Percentiles rank a stretch among this genome's conserved stretches.
These are phyloP conservation scores for Kuraishia capsulata DNA, from an alignment of 805 yeast genomes.

Conservation along the genomic window DNA sequence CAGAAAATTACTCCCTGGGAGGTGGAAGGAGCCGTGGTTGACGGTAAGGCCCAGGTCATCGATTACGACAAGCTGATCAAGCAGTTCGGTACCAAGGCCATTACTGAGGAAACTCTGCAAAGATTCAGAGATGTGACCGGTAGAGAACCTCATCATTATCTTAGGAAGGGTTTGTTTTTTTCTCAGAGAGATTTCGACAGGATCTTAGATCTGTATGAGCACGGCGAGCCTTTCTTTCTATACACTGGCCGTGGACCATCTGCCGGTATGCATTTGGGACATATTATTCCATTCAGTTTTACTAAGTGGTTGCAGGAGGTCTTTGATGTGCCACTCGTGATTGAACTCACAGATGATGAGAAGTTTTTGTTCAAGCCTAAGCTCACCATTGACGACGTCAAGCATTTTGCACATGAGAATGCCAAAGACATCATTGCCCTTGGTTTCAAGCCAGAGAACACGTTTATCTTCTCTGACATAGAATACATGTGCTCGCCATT, in stretches of 20 bases:
- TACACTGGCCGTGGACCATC: conserved; percentile 98
- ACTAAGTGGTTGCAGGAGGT: conserved; percentile 98
- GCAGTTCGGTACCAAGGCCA: conserved; percentile 78
- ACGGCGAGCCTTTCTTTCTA: conserved; percentile 89
- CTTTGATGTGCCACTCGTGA: conserved; percentile 89
- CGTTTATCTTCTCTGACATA: conserved; percentile 90
- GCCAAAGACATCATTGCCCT: conserved; percentile 90
- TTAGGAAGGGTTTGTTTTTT: conserved; percentile 87
- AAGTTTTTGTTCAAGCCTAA: conserved; percentile 91
- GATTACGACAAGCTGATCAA: conserved; percentile 83
- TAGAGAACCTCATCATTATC: conserved; percentile 79
- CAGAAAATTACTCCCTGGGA: conserved; percentile 94
- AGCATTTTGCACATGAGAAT: conserved; percentile 68
- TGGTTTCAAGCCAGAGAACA: conserved; percentile 91
- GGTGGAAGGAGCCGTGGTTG: conserved; percentile 96
- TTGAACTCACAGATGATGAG: conserved; percentile 95
- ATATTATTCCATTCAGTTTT: conserved; percentile 89
- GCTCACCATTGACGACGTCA: conserved; percentile 82
- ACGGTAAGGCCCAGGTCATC: conserved; percentile 83
- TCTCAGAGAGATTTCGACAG: conserved; percentile 75
- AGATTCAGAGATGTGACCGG: conserved; percentile 83
- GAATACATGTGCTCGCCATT: conserved; percentile 89
- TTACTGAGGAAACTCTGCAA: conserved; percentile 59
- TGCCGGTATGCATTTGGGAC: conserved; percentile 93
- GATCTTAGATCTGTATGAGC: conserved; percentile 84